phyloP scores from a whole-genome alignment of 805 yeast genomes.

The Metschnikowia continentalis region DNA sequence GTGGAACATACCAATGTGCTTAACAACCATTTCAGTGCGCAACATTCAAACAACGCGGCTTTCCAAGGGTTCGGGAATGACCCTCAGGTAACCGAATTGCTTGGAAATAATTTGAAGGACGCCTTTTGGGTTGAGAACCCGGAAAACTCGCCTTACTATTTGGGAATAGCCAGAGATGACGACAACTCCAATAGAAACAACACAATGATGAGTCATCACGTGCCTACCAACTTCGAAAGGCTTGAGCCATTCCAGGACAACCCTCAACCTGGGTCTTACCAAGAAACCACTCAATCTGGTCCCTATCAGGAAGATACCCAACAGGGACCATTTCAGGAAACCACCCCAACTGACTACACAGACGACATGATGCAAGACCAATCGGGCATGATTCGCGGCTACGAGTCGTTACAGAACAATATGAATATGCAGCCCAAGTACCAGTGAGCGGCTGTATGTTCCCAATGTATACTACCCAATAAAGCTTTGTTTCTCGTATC shows the following conservation, averaged over 20 bases:
- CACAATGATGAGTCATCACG: not conserved
- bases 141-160: conserved; percentile 10
- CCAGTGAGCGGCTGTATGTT: not conserved
- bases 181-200: not conserved
- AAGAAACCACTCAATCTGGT: no score
- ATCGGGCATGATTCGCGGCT: not conserved
- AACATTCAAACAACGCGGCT: not conserved
- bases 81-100: conserved; percentile 29
- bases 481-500: not conserved
- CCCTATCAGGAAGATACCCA: no score
- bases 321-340: not conserved
- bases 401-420: not conserved
- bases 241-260: not conserved
- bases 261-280: not conserved
- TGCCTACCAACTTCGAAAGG: not conserved
- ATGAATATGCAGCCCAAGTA: not conserved
- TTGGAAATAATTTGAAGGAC: conserved; percentile 42
- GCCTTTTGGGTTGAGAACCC: conserved; percentile 49
- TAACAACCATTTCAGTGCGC: conserved; percentile 4
- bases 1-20: conserved; percentile 26
- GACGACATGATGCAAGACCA: not conserved
- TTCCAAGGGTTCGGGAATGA: conserved; percentile 12
- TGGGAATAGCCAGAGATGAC: conserved; percentile 8
- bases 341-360: not conserved
- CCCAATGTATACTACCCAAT: not conserved